Evolutionary conservation across 2,329 filamentous ascomycete genomes (phyloP).

Genomic region (Neofusicoccum laricinum): DNA sequence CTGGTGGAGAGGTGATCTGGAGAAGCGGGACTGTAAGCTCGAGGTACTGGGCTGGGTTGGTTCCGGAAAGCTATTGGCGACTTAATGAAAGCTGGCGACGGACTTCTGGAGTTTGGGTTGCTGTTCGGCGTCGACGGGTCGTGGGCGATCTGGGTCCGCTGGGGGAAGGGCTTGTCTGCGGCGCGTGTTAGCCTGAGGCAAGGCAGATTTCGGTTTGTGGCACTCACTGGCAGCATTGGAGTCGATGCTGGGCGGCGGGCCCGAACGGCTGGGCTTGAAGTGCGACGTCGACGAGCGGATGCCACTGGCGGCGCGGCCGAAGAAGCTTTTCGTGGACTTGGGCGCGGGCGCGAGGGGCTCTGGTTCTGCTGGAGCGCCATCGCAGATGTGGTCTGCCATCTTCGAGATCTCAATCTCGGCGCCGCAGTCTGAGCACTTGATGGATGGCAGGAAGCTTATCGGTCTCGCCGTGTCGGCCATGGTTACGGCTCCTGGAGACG

Average conservation of each 20-base stretch:
- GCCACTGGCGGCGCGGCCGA: constrained; percentile 32
- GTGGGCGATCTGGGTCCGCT: constrained; percentile 15
- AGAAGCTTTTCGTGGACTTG: constrained; percentile 23
- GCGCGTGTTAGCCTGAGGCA: background rate
- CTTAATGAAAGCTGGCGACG: constrained; percentile 16
- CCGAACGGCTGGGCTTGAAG: constrained; percentile 44
- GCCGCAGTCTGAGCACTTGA: constrained; percentile 40
- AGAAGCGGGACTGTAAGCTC: constrained; percentile 29
- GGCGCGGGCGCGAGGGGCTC: background rate
- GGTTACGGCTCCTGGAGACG: background rate
- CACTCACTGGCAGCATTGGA: constrained; percentile 57
- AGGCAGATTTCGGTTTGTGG: background rate
- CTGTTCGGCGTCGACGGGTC: constrained; percentile 27
- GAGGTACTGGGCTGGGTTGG: constrained; percentile 35
- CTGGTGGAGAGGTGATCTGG: constrained; percentile 23
- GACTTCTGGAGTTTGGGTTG: constrained; percentile 26
- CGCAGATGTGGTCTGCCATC: constrained; percentile 82
- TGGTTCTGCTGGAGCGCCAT: constrained; percentile 19
- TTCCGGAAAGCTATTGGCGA: constrained; percentile 26
- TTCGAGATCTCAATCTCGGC: constrained; percentile 74
- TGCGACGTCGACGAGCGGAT: constrained; percentile 23
- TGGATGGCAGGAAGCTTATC: constrained; percentile 34
- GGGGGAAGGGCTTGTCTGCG: constrained; percentile 35
- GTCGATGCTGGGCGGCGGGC: constrained; percentile 55
- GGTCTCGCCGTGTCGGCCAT: constrained; percentile 23